Evolutionary conservation across 2,329 filamentous ascomycete genomes (phyloP).

Genomic region (Elsinoe batatas): DNA sequence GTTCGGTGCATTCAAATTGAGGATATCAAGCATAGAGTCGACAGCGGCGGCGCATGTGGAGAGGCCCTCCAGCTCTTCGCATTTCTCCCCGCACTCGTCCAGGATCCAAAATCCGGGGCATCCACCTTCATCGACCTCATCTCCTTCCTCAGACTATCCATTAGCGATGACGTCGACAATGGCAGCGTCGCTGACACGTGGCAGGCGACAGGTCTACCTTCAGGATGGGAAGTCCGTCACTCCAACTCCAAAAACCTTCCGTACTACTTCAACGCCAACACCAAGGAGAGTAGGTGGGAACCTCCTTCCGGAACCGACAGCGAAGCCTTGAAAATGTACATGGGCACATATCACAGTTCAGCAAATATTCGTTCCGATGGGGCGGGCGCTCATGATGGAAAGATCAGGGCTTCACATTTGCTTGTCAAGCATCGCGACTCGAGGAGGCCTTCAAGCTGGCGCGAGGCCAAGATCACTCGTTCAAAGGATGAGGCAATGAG

Average conservation of each 20-base stretch:
- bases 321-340: constrained; percentile 86
- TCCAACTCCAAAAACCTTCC: constrained; percentile 98
- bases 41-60: constrained; percentile 6
- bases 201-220: constrained; percentile 59
- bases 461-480: constrained; percentile 79
- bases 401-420: constrained; percentile 87
- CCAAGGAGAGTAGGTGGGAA: constrained; percentile 91
- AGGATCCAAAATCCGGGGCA: constrained; percentile 7
- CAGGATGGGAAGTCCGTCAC: constrained; percentile 90
- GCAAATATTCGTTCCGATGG: constrained; percentile 32
- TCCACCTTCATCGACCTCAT: neutral
- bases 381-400: constrained; percentile 47
- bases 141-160: neutral
- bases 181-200: neutral
- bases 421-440: constrained; percentile 89
- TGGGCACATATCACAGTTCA: constrained; percentile 75
- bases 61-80: neutral
- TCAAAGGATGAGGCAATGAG: constrained; percentile 74
- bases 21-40: neutral
- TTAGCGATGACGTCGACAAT: neutral
- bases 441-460: constrained; percentile 85
- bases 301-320: constrained; percentile 80
- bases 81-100: neutral
- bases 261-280: constrained; percentile 89
- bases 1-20: neutral